Evolutionary conservation across 192 early-diverging fungal species (phyloP), one percentile per base, ranked within the genome.

Genomic region (Oehlia diaphana): DNA sequence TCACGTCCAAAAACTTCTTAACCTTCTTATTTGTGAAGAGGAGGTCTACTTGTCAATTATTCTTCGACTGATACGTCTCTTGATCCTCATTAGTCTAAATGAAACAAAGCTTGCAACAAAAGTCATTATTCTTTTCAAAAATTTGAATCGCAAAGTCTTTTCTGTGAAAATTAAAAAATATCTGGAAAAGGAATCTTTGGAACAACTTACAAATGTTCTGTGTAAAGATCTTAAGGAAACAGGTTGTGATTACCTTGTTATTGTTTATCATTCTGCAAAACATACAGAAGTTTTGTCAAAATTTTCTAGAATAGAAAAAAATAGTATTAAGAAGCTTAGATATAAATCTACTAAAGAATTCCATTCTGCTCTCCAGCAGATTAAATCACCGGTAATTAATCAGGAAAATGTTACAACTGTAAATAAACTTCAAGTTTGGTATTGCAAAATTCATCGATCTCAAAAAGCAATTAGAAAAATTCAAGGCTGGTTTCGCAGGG

Each of bases 51-150:
- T 50, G 50, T 19, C 42, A 19, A 28, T 77, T 37, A 77, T 67
- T 23, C 64, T 77, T 77, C 62, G 76, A 21, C n/a, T 65, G 26
- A 77, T 77, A 67, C 76, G 76, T 13, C 76, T 77, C 10, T 33
- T 77, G 64, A 37, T 44, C 16, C 65, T 77, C 9, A 67, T 77
- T 12, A 7, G 63, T 13, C 1, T 77, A 16, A 77, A 77, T 39
- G 76, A 67, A 58, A 19, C 63, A 3, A 12, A 3, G 16, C 67
- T 77, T 33, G 39, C 12, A 50, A 2, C 9, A 3, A 28, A 47
- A 12, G 6, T 77, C 9, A 49, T 77, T 47, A 49, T 66, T 77
- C 28, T 44, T 77, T 67, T 77, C 33, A 77, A 47, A 16, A 4
- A 5, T 0, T 8, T 67, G n/a, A 77, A 35, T 12, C 21, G 67